phyloP scores from a whole-genome alignment of 2,329 filamentous ascomycete genomes.

The Paraphoma sp. region DNA sequence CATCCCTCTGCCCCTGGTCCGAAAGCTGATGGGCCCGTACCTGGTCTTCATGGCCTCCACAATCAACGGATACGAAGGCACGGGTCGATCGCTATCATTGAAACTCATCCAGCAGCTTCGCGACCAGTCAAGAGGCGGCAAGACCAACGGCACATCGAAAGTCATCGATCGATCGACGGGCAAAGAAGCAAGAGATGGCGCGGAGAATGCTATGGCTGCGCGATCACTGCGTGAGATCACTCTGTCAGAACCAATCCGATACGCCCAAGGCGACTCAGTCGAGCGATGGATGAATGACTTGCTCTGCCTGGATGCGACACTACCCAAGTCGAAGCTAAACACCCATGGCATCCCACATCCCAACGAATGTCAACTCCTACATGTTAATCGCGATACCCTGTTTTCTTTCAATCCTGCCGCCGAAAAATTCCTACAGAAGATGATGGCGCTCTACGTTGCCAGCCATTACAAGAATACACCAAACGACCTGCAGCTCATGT shows the following conservation, averaged over 20 bases:
- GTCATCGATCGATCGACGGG: conserved; percentile 82
- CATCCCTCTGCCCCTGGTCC: conserved; percentile 89
- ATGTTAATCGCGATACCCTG: conserved; percentile 94
- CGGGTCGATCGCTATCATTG: conserved; percentile 89
- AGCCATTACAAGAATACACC: conserved; percentile 98
- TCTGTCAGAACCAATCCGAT: conserved; percentile 91
- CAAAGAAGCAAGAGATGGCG: conserved; percentile 59
- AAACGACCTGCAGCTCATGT: conserved; percentile 98
- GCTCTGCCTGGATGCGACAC: conserved; percentile 89
- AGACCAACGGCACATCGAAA: conserved; percentile 61
- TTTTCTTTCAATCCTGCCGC: conserved; percentile 98
- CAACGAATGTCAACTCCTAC: conserved; percentile 86
- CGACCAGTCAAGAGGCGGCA: conserved; percentile 81
- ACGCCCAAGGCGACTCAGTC: conserved; percentile 86
- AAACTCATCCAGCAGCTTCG: conserved; percentile 97
- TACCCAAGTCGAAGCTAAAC: conserved; percentile 76
- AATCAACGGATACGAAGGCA: conserved; percentile 98
- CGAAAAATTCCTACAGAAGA: conserved; percentile 95
- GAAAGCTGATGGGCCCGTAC: conserved; percentile 95
- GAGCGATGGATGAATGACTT: conserved; percentile 97
- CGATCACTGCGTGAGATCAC: conserved; percentile 91
- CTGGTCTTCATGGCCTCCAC: conserved; percentile 99
- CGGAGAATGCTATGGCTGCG: conserved; percentile 56
- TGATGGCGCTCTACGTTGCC: conserved; percentile 97
- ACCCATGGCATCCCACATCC: conserved; percentile 87